Percentiles rank a stretch among this genome's conserved stretches.
phyloP scores from a whole-genome alignment of 164 flowering plant species.

The Magnolia kwangsiensis region DNA sequence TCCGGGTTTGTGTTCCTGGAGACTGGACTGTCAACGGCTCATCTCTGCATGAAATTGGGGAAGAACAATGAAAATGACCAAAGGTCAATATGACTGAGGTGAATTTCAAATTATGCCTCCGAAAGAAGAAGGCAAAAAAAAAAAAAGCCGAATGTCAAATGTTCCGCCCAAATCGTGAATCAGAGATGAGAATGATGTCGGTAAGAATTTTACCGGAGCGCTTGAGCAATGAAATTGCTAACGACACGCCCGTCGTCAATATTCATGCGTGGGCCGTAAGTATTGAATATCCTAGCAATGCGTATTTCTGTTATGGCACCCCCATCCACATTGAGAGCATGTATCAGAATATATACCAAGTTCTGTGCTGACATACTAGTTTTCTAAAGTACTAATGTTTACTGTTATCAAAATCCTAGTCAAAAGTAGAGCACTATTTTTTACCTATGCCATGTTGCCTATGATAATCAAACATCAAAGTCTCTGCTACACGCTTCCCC shows the following conservation, averaged over 20 bases:
- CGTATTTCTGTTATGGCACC: conserved; percentile 46
- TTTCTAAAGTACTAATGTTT: not conserved
- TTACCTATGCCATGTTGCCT: conserved; percentile 85
- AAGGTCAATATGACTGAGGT: not conserved
- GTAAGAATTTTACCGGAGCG: conserved; percentile 43
- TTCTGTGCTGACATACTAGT: not conserved
- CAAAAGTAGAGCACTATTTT: not conserved
- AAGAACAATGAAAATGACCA: not conserved
- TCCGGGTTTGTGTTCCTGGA: conserved; percentile 77
- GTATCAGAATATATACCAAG: not conserved
- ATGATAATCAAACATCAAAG: conserved; percentile 87
- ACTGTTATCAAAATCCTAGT: not conserved
- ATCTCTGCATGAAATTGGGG: conserved; percentile 27
- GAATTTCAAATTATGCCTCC: not conserved
- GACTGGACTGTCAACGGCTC: conserved; percentile 70
- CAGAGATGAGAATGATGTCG: not conserved
- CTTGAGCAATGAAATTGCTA: conserved; percentile 87
- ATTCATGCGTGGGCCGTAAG: conserved; percentile 85
- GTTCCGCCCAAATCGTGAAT: not conserved
- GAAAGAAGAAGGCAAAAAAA: not conserved
- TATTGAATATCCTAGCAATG: conserved; percentile 79
- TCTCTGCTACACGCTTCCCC: conserved; percentile 87
- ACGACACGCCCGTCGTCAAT: conserved; percentile 91
- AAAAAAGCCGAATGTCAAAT: not conserved
- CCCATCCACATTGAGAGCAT: not conserved